Conservation (phyloP, 2,329 filamentous ascomycete species). For the Colletotrichum sp. region DNA sequence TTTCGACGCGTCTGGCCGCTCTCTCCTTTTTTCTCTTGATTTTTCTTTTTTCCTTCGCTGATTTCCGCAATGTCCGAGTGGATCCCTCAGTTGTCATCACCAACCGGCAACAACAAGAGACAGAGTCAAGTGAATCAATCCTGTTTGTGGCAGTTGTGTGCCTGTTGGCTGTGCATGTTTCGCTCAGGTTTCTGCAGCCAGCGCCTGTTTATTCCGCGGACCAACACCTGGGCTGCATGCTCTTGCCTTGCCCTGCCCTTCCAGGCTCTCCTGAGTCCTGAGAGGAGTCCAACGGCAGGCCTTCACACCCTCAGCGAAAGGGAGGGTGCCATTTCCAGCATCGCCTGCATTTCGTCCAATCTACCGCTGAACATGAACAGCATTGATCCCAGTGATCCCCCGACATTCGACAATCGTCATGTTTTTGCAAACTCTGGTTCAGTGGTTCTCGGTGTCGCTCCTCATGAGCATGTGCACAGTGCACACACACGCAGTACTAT, state of each 20-base stretch:
- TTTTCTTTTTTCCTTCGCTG: not conserved
- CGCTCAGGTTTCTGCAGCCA: not conserved
- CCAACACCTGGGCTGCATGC: not conserved
- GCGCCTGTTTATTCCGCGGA: not conserved
- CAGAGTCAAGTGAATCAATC: not conserved
- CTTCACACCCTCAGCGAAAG: not conserved
- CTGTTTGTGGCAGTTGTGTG: not conserved
- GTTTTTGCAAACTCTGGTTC: not conserved
- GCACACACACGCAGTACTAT: not conserved
- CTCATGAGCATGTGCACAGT: not conserved
- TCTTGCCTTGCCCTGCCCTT: not conserved
- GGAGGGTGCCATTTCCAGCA: not conserved
- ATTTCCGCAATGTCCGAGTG: constrained; percentile 4
- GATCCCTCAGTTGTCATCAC: not conserved
- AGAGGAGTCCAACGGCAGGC: not conserved
- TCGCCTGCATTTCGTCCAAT: not conserved
- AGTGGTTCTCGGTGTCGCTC: not conserved
- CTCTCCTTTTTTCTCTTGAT: not conserved
- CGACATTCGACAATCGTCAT: not conserved
- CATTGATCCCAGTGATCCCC: not conserved
- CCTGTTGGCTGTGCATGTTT: constrained; percentile 9
- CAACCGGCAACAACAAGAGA: not conserved
- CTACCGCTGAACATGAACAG: not conserved
- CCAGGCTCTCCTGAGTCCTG: not conserved
- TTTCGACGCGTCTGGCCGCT: constrained; percentile 7